These are phyloP conservation scores for Pestalotiopsis fici DNA, from an alignment of 2,329 filamentous ascomycete species.

Conservation along the genomic window DNA sequence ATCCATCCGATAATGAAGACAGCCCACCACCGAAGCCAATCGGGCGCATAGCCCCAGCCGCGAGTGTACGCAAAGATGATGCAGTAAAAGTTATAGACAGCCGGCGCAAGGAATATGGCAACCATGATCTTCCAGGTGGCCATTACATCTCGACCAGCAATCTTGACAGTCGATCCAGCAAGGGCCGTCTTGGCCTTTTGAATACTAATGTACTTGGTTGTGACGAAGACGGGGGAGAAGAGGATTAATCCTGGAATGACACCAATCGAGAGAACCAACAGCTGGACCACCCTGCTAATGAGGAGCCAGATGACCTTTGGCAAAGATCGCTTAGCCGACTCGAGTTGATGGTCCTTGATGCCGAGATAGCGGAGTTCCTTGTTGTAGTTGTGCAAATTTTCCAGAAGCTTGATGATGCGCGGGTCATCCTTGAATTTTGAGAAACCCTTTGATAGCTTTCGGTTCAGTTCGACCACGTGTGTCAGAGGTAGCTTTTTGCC, in stretches of 20 bases:
- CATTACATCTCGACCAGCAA: conserved; percentile 86
- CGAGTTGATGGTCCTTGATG: conserved; percentile 90
- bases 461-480: conserved; percentile 91
- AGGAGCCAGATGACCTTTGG: conserved; percentile 74
- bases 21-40: conserved; percentile 77
- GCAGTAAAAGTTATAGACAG: conserved; percentile 82
- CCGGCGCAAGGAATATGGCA: conserved; percentile 79
- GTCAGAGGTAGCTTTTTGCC: conserved; percentile 92
- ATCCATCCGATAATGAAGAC: conserved; percentile 75
- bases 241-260: conserved; percentile 85
- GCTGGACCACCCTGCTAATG: conserved; percentile 77
- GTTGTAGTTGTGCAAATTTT: conserved; percentile 83
- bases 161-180: conserved; percentile 84
- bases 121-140: conserved; percentile 93
- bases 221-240: conserved; percentile 86
- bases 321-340: conserved; percentile 84
- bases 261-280: conserved; percentile 73
- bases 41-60: conserved; percentile 78
- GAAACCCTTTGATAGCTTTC: conserved; percentile 87
- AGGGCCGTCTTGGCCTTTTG: conserved; percentile 82
- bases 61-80: conserved; percentile 74
- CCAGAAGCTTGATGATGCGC: conserved; percentile 74
- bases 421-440: conserved; percentile 90
- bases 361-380: conserved; percentile 81
- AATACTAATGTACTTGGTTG: conserved; percentile 78